Evolutionary conservation across 148 eudicot species (phyloP), one percentile per base, ranked within the genome.

Genomic region (Cornus florida): DNA sequence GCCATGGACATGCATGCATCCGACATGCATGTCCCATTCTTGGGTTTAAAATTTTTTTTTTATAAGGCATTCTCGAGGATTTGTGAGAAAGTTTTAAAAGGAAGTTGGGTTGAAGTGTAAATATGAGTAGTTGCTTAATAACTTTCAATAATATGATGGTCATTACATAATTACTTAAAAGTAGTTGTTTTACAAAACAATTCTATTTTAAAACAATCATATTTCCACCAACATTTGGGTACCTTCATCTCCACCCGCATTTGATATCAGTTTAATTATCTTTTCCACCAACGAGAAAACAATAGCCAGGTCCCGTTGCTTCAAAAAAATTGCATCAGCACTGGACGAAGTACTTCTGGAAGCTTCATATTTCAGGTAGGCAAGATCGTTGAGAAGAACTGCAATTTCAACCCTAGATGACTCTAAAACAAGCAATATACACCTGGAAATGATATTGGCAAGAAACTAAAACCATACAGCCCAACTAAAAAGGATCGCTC

Each of bases 361-460:
- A 73, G 92, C 91, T 87, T 90, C 98, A 82, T 87, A 90, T 80
- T 88, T 95, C 70, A 92, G 73, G 85, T 93, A 92, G 17, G 97
- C 97, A 28, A 95, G 81, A 64, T 95, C 98, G 81, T 95, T 90
- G 74, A 95, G 92, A 76, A 95, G 81, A 79, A 95, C 97, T 64
- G 97, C 92, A 81, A 93, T 85, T 85, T 95, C 98, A 57, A 95
- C 91, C 84, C 97, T 93, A 16, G 98, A 88, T 53, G 97, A 85
- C 91, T 95, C 98, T 74, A 95, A 83, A 81, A 95, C 90, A 59
- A 95, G 94, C 86, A 93, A 81, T 72, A 91, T 84, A 81, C 98
- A 92, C 88, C 98, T 94, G 89, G 72, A 56, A 69, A 74, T 53
- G 74, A 69, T 79, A 76, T 3, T 28, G 72, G 76, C 81, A 67